Evolutionary conservation across 2,329 filamentous ascomycete genomes (phyloP), one percentile per base, ranked within the genome.

Genomic region (Penicillium frequentans): DNA sequence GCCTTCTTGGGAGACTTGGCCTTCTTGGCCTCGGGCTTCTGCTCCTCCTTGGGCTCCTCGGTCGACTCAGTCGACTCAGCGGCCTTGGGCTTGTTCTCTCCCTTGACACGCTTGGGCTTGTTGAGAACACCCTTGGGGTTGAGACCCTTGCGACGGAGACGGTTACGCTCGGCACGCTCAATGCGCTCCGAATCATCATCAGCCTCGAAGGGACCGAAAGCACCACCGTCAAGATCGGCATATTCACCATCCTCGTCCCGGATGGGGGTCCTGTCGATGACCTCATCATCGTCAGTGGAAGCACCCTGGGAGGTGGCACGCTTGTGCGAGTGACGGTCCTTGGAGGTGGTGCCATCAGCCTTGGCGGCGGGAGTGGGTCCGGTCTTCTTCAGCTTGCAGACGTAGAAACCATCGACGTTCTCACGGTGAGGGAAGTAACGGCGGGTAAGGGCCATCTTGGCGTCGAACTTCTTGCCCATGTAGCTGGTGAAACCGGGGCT

Each of bases 381-480:
- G 16, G 86, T 86, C 83, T 99, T 99, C 77, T 96, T 93, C 78
- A 99, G 90, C 77, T 99, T 99, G 70, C 92, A 91, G 60, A 99
- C 95, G 73, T 92, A 99, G 86, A 99, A 99, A 63, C 95, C 95
- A 74, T 98, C 95, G 33, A 99, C 92, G 78, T 97, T 96, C 80
- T 95, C 91, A 21, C 89, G 85, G 73, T 96, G 91, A 0, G 92
- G 91, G 77, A 96, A 96, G 80, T 91, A 96, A 55, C 93, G 83
- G 63, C 91, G 82, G 16, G 92, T 93, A 72, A 93, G 81, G 70
- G 89, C 90, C 80, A 99, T 86, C 64, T 86, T 90, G 6, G 89
- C 84, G 72, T 96, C 90, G 77, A 99, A 99, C 58, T 85, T 86
- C 82, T 98, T 98, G 77, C 92, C 90, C 81, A 90, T 90, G 78